These are phyloP conservation scores for Cucurbita moschata DNA, from an alignment of 306 rosid genomes.

Conservation along the genomic window DNA sequence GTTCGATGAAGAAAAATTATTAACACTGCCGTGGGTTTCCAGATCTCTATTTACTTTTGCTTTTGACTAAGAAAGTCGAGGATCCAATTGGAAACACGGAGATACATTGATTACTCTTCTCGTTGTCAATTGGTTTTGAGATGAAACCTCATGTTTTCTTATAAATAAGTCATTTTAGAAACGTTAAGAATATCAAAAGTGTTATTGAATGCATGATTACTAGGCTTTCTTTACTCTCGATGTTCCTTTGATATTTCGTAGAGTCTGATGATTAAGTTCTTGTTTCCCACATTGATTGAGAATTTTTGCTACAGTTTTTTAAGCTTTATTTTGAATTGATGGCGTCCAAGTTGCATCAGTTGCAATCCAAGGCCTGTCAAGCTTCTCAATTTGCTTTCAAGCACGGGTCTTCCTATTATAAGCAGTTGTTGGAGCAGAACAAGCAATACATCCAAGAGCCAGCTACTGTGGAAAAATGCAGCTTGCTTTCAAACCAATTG, in stretches of 20 bases:
- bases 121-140: too few relatives aligned
- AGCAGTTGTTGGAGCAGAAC: conserved; percentile 73
- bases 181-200: neutral
- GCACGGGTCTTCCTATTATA: conserved; percentile 59
- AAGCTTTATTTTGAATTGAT: conserved; percentile 15
- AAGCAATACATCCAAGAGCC: conserved; percentile 85
- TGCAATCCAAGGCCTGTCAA: conserved; percentile 75
- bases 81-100: too few relatives aligned
- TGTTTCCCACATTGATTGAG: neutral
- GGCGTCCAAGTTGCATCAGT: conserved; percentile 60
- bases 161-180: neutral
- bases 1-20: neutral
- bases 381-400: conserved; percentile 48
- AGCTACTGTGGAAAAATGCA: conserved; percentile 76
- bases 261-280: neutral
- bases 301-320: neutral
- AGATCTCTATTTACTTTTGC: neutral
- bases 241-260: neutral
- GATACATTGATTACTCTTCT: too few relatives aligned
- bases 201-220: neutral
- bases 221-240: neutral
- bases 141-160: too few relatives aligned
- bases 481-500: conserved; percentile 55
- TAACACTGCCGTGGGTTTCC: neutral
- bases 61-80: neutral